These are phyloP conservation scores for Magnolia officinalis DNA, from an alignment of 164 flowering plant species.

Conservation along the genomic window DNA sequence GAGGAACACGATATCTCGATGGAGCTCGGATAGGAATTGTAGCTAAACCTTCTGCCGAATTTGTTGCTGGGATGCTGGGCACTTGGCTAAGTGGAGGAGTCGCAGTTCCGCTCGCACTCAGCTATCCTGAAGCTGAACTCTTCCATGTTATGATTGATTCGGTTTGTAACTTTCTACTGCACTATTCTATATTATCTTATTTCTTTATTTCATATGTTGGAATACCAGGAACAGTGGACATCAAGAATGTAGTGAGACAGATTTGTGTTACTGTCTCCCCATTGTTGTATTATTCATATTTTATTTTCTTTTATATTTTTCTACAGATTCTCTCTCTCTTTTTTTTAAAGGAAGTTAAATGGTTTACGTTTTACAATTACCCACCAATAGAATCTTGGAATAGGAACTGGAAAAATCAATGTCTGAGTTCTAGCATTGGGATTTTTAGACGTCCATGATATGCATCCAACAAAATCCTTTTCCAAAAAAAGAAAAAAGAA, in stretches of 20 bases:
- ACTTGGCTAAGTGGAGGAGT: conserved; percentile 96
- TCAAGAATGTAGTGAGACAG: neutral
- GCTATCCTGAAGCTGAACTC: conserved; percentile 94
- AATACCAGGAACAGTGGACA: neutral
- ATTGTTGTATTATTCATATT: neutral
- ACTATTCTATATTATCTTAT: neutral
- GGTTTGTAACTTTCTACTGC: conserved; percentile 38
- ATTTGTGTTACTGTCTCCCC: neutral
- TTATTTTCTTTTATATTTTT: neutral
- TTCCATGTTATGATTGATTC: conserved; percentile 92
- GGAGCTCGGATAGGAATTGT: conserved; percentile 93
- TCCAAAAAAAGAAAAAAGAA: too few species aligned
- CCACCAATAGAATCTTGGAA: neutral
- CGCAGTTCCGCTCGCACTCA: conserved; percentile 97
- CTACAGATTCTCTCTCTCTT: neutral
- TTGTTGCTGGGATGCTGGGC: conserved; percentile 83
- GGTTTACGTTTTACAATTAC: neutral
- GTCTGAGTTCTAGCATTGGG: neutral
- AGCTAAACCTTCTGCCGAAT: conserved; percentile 96
- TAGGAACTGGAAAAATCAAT: neutral
- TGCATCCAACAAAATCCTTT: conserved; percentile 1
- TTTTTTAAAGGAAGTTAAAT: too few species aligned
- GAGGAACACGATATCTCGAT: conserved; percentile 36
- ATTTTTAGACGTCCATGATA: neutral
- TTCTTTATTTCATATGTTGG: conserved; percentile 1